Evolutionary conservation across 305 asterid genomes (phyloP).

Genomic region (Solanum hybrid): DNA sequence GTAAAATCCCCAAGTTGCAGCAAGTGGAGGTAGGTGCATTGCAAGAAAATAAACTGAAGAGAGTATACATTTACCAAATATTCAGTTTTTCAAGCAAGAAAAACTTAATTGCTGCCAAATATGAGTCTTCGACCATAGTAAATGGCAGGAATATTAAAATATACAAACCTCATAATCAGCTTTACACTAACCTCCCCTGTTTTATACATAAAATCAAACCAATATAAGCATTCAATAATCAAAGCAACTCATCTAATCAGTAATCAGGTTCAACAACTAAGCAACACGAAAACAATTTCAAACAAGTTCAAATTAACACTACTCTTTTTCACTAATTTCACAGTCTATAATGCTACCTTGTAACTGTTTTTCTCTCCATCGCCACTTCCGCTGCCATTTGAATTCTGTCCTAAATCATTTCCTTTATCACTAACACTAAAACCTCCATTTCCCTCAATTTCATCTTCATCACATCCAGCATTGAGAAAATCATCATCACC

Average conservation of each 20-base stretch:
- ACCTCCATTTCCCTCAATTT: not conserved
- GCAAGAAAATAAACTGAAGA: not conserved
- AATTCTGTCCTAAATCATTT: not conserved
- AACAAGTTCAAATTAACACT: not conserved
- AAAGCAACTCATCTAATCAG: not conserved
- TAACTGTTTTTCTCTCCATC: constrained; percentile 6
- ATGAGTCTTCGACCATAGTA: not conserved
- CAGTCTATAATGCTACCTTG: not conserved
- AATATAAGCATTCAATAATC: not conserved
- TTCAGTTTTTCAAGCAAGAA: not conserved
- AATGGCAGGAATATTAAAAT: not conserved
- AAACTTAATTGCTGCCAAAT: not conserved
- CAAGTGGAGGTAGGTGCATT: not conserved
- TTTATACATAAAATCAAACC: not conserved
- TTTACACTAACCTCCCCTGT: not conserved
- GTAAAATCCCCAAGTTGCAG: not conserved
- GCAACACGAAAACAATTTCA: not conserved
- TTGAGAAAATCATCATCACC: not conserved
- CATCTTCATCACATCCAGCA: not conserved
- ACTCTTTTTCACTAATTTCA: not conserved
- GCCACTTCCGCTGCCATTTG: constrained; percentile 4
- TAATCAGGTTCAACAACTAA: not conserved
- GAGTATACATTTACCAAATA: not conserved
- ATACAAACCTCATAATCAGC: not conserved
- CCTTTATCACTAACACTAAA: not conserved